Percentiles rank a stretch among this genome's conserved stretches.
These are phyloP conservation scores for Allium fistulosum DNA, from an alignment of 106 monocot species.

Conservation along the genomic window DNA sequence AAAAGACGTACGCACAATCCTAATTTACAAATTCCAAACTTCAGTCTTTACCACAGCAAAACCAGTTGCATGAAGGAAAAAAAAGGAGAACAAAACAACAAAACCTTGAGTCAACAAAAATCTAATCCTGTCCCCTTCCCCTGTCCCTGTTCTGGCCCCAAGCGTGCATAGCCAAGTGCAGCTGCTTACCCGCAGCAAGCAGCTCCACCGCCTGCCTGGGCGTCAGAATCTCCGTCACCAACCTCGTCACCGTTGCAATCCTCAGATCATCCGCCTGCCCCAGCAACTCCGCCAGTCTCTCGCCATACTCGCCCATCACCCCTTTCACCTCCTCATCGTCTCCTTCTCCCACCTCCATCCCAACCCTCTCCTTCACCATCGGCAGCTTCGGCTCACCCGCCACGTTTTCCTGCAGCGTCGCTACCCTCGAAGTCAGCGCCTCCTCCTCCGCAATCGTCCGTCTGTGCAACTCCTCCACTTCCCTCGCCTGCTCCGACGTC, in stretches of 20 bases:
- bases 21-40: too few species aligned
- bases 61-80: too few species aligned
- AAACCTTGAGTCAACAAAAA: neutral
- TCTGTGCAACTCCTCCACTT: neutral
- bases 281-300: slow-evolving; percentile 11
- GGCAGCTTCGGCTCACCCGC: slow-evolving; percentile 36
- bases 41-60: too few species aligned
- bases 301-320: neutral
- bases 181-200: slow-evolving; percentile 36
- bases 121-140: neutral
- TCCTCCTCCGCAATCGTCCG: slow-evolving; percentile 4
- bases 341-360: neutral
- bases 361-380: neutral
- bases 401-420: slow-evolving; percentile 28
- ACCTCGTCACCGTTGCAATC: slow-evolving; percentile 20
- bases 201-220: slow-evolving; percentile 52
- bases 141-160: slow-evolving; percentile 30
- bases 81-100: neutral
- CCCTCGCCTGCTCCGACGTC: neutral
- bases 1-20: too few species aligned
- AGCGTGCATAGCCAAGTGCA: slow-evolving; percentile 33
- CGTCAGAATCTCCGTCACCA: slow-evolving; percentile 36
- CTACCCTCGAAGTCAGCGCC: neutral
- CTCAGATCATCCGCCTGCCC: slow-evolving; percentile 49
- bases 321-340: neutral